Conservation (phyloP, 306 rosid species). For the Amphicarpaea edgeworthii region DNA sequence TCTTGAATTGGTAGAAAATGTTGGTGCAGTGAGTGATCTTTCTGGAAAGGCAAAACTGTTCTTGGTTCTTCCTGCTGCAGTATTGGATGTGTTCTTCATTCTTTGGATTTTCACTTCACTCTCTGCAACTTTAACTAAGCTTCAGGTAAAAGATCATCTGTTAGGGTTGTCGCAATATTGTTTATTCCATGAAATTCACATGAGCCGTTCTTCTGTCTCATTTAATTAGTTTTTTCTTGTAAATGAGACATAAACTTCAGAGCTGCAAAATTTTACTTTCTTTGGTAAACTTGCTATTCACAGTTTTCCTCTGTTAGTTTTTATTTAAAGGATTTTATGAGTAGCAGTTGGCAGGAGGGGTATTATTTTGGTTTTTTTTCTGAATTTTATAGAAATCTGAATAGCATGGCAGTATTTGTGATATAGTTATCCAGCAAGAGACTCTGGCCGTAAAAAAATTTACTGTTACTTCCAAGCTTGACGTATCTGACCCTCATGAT, state of each 20-base stretch:
- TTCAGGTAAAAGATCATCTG: slow-evolving; percentile 81
- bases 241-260: slow-evolving; percentile 4
- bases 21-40: slow-evolving; percentile 93
- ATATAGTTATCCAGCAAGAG: neutral
- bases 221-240: slow-evolving; percentile 1
- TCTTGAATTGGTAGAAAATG: slow-evolving; percentile 95
- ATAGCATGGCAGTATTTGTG: neutral
- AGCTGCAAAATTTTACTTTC: slow-evolving; percentile 24
- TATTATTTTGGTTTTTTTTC: slow-evolving; percentile 17
- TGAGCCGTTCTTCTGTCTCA: slow-evolving; percentile 20
- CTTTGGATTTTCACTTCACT: slow-evolving; percentile 97
- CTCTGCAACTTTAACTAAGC: slow-evolving; percentile 92
- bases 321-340: slow-evolving; percentile 14
- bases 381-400: slow-evolving; percentile 27
- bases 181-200: slow-evolving; percentile 33
- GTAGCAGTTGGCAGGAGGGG: neutral
- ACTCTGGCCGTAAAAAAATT: neutral
- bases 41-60: slow-evolving; percentile 95
- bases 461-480: neutral
- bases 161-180: slow-evolving; percentile 25
- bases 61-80: slow-evolving; percentile 90
- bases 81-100: slow-evolving; percentile 96
- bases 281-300: neutral
- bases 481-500: neutral
- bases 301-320: neutral